Base-by-base conservation (phyloP, 2,329 filamentous ascomycete species). In the Ustulina deusta region DNA sequence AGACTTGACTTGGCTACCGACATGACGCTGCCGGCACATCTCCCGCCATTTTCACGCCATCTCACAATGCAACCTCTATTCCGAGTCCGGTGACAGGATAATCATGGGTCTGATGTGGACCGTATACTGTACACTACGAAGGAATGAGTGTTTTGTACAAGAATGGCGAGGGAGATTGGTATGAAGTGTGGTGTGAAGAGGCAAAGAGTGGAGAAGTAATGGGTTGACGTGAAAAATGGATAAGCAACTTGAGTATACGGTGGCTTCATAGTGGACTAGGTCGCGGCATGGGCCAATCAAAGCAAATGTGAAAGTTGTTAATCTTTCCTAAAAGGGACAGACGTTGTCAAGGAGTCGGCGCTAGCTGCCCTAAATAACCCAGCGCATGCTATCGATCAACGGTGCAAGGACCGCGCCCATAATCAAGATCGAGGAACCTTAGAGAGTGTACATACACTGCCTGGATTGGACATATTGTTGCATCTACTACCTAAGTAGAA, bases 101-200 rank as follows among this genome's bases (percentile, higher is more conserved):
- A 67, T 67, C 67, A 69, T 61, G 67, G 57, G 68, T 60, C 44
- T 32, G 42, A 63, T 51, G 68, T 68, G 64, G 68, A 58, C 49
- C 65, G 3, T 59, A 49, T 34, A 40, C 4, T 34, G 17, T 17
- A 52, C n/a, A n/a, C n/a, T n/a, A n/a, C n/a, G 52, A 54, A 40
- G 51, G 48, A 54, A 44, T 61, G 55, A 48, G n/a, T 34, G 22
- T 58, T 36, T 54, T 25, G 49, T 20, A 38, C 27, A 27, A 46
- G 13, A 38, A 55, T n/a, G 25, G 20, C 46, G 44, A 55, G 32
- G 36, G 20, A 52, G 20, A 46, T 11, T 20, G 36, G 20, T 42
- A 42, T 44, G 42, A 60, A 40, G 49, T 56, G 55, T 58, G 54
- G 54, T 61, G 65, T 61, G 61, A 60, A 61, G 60, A 61, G 48